Percentiles rank a stretch among this genome's conserved stretches.
Conservation (phyloP, 1,139 yeast genomes). For the Kodamaea fungicola region DNA sequence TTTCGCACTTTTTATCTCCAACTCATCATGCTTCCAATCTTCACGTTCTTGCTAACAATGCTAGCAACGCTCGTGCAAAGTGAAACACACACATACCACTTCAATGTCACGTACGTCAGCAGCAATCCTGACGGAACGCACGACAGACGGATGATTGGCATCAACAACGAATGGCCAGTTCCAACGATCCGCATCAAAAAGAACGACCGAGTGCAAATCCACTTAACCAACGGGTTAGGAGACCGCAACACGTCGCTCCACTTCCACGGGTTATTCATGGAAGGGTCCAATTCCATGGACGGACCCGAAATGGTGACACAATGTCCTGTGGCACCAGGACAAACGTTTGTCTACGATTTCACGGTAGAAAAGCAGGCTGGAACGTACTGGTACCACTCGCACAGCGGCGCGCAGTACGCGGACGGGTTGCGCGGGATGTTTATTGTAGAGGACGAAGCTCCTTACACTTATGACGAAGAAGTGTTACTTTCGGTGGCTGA, state of each 20-base stretch:
- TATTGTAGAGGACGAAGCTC: constrained; percentile 55
- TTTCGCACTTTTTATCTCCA: not conserved
- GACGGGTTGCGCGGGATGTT: constrained; percentile 78
- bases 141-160: constrained; percentile 55
- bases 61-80: constrained; percentile 20
- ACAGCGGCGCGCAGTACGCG: constrained; percentile 70
- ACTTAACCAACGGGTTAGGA: constrained; percentile 55
- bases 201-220: constrained; percentile 59
- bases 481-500: constrained; percentile 55
- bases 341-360: constrained; percentile 61
- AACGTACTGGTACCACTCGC: constrained; percentile 83
- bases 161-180: constrained; percentile 71
- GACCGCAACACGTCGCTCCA: constrained; percentile 61
- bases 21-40: not conserved
- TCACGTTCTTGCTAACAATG: constrained; percentile 3
- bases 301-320: constrained; percentile 78
- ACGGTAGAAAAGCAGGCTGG: constrained; percentile 66
- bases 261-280: constrained; percentile 74
- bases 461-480: constrained; percentile 62
- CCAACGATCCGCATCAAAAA: constrained; percentile 64
- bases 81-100: constrained; percentile 50
- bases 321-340: constrained; percentile 72
- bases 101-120: constrained; percentile 50
- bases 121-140: constrained; percentile 65
- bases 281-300: constrained; percentile 61